Evolutionary conservation across 495 filamentous ascomycete species (phyloP), one percentile per base, ranked within the genome.

Genomic region (Xylaria cubensis): DNA sequence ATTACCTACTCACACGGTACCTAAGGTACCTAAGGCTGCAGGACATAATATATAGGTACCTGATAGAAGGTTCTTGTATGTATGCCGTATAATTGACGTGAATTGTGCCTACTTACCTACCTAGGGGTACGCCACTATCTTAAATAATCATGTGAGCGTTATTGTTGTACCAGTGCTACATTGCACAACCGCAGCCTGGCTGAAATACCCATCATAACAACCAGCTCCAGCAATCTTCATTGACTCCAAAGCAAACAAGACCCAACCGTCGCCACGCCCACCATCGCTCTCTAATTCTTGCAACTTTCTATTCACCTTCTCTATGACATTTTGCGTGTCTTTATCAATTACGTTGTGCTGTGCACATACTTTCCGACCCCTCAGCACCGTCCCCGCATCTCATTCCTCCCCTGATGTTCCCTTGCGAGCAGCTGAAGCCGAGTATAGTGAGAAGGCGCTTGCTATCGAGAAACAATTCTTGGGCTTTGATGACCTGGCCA

Each of bases 301-400:
- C 26, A 13, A 1, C 3, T 15, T 17, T 32, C 21, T 56, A 17
- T 29, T 56, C 7, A 56, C 53, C 5, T 17, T 4, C 15, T 13
- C 26, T 6, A 13, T 2, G 17, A 32, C 12, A 56, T 29, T 15
- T 29, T 56, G 26, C 15, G 51, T 17, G 21, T 53, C 19, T 5
- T 56, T 56, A 8, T 17, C 26, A 56, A 17, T 56, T 32, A 32
- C 4, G 0, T 29, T 56, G 15, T 56, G 32, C 34, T 12, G 29
- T 21, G 58, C 34, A 61, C 34, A 39, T 39, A 39, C 34, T 3
- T 39, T 21, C 58, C 3, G 17, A 39, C 58, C 58, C 58, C 34
- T 21, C 58, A 61, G 19, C 32, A 7, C 8, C 8, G 58, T 32
- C 58, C 58, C 58, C 58, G 58, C 58, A 61, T 61, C 58, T 10